Base-by-base conservation (phyloP, 495 filamentous ascomycete genomes). In the Hypoxylon cercidicola region DNA sequence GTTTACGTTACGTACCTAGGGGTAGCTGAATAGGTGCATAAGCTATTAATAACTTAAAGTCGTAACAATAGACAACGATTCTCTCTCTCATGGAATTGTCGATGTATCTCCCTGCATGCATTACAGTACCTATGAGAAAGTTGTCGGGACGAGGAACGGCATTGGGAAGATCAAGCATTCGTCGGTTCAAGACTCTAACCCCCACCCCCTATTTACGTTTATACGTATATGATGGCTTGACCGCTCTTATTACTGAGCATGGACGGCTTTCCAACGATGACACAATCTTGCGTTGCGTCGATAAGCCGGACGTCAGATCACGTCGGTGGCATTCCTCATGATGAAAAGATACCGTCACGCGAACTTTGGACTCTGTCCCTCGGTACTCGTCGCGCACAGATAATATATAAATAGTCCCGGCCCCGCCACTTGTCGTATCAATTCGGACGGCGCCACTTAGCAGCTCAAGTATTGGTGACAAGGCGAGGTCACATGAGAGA, bases 121-220 rank as follows among this genome's bases (percentile, higher is more conserved):
- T 52, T 37, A 32, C 32, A 13, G 18, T 30, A n/a, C n/a, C n/a
- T n/a, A 10, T 35, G 25, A 35, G 7, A 34, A 43, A 54, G 23
- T 41, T 54, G 60, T 43, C 45, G 47, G 37, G 28, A 59, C 25
- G 47, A 46, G 49, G 30, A 48, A 48, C 63, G 58, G 59, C 53
- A 50, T 55, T 21, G 55, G 65, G 55, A 62, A 59, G 64, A 68
- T 68, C 58, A 55, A 59, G 37, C 30, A 62, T 68, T 68, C 64
- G 59, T 53, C 64, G 58, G 53, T 54, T 58, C 47, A 54, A 53
- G 48, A 53, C 34, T 34, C 53, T 19, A 64, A 49, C 47, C 58
- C 58, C 59, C 59, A 57, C 65, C 59, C 65, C 60, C 65, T 63
- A 63, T 68, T 63, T 60, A 62, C 54, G 48, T 67, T 32, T 32